A percentile compares a stretch with the other conserved stretches of the same genome.
Evolutionary conservation across 768 basidiomycete species (phyloP).

Genomic region (Boletus vinaceobasis): DNA sequence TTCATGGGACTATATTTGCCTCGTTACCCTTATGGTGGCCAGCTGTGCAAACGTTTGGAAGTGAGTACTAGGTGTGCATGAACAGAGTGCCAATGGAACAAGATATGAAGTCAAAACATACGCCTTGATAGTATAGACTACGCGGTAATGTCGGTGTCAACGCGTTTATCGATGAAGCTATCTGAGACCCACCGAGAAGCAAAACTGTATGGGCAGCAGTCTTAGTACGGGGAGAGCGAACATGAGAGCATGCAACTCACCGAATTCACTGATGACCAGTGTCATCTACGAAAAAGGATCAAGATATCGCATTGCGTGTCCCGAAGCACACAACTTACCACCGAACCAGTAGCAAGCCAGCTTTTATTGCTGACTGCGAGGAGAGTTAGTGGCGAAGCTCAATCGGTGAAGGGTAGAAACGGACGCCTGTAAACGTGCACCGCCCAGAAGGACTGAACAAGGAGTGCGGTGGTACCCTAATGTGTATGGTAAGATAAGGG

Average conservation of each 20-base stretch:
- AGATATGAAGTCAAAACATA: conserved; percentile 23
- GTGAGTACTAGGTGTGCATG: conserved; percentile 34
- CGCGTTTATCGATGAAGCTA: neutral
- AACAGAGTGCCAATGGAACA: neutral
- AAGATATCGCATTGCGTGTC: neutral
- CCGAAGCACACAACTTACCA: conserved; percentile 21
- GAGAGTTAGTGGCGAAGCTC: neutral
- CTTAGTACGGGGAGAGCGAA: conserved; percentile 1
- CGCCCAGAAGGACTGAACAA: conserved; percentile 57
- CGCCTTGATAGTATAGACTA: conserved; percentile 38
- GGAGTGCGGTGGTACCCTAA: conserved; percentile 45
- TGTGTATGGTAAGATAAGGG: neutral
- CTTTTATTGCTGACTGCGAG: conserved; percentile 50
- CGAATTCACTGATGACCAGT: conserved; percentile 44
- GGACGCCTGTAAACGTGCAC: conserved; percentile 50
- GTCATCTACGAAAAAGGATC: conserved; percentile 11
- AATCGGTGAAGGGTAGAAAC: conserved; percentile 10
- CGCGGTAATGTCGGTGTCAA: conserved; percentile 3
- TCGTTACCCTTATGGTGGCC: conserved; percentile 40
- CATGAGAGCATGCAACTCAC: conserved; percentile 10
- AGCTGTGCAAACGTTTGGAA: conserved; percentile 46
- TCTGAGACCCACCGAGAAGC: conserved; percentile 31
- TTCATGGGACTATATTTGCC: neutral
- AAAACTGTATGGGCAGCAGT: conserved; percentile 22
- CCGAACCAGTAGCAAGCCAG: conserved; percentile 38